A percentile compares a stretch with the other conserved stretches of the same genome.
Evolutionary conservation across 2,329 filamentous ascomycete genomes (phyloP).

Genomic region (Myriosclerotinia curreyana): DNA sequence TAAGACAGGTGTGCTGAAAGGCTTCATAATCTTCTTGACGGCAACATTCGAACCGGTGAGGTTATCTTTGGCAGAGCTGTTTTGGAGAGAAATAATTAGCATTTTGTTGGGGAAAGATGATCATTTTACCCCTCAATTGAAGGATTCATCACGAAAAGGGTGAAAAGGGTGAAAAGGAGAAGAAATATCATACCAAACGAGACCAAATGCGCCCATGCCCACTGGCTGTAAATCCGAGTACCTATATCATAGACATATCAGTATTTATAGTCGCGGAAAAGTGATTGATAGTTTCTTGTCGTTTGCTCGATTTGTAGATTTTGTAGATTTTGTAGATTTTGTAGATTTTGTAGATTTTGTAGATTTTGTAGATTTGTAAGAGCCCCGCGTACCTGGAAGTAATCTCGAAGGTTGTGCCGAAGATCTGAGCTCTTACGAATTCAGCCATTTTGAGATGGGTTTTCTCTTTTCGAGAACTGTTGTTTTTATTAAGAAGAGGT

Average conservation of each 20-base stretch:
- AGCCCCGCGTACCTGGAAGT: slow-evolving; percentile 74
- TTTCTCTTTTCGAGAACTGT: slow-evolving; percentile 2
- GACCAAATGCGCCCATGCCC: slow-evolving; percentile 97
- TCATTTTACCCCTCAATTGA: slow-evolving; percentile 17
- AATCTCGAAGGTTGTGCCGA: slow-evolving; percentile 99
- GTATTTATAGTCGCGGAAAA: slow-evolving; percentile 24
- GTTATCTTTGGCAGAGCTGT: slow-evolving; percentile 93
- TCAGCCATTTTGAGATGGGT: slow-evolving; percentile 74
- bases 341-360: too few species aligned
- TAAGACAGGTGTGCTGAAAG: slow-evolving; percentile 97
- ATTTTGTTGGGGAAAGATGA: slow-evolving; percentile 10
- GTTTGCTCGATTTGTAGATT: neutral
- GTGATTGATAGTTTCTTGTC: slow-evolving; percentile 20
- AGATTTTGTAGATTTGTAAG: slow-evolving; percentile 17
- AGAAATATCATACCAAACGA: slow-evolving; percentile 74
- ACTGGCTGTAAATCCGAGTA: slow-evolving; percentile 98
- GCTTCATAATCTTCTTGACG: slow-evolving; percentile 99
- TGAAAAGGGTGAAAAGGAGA: neutral
- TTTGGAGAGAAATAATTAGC: slow-evolving; percentile 26
- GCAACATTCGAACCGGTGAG: slow-evolving; percentile 95
- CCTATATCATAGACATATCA: slow-evolving; percentile 49
- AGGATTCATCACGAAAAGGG: neutral
- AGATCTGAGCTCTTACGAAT: slow-evolving; percentile 98
- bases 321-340: too few species aligned
- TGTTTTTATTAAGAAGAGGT: too few species aligned